phyloP scores from a whole-genome alignment of 2,329 filamentous ascomycete genomes.

The Arthroderma sp. region DNA sequence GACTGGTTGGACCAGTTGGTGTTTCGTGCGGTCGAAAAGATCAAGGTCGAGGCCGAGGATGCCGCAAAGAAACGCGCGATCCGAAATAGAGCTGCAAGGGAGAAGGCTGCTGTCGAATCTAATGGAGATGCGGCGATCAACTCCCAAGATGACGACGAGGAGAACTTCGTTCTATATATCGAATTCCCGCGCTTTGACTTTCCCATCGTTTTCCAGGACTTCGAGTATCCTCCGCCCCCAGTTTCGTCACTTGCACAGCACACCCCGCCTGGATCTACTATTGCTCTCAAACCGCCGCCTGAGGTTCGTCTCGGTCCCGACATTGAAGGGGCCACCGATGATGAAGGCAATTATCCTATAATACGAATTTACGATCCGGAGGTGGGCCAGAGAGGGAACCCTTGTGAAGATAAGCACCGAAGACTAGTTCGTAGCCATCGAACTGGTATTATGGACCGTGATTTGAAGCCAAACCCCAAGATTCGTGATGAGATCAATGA shows the following conservation, averaged over 20 bases:
- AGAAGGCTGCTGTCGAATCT: constrained; percentile 17
- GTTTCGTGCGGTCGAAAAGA: constrained; percentile 77
- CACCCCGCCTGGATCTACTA: constrained; percentile 52
- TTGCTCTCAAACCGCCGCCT: constrained; percentile 66
- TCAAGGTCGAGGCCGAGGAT: constrained; percentile 52
- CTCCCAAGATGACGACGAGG: constrained; percentile 38
- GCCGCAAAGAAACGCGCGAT: constrained; percentile 47
- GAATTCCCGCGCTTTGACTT: constrained; percentile 94
- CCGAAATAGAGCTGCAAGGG: constrained; percentile 25
- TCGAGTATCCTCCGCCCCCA: constrained; percentile 78
- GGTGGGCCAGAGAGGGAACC: constrained; percentile 77
- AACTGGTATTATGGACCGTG: constrained; percentile 86
- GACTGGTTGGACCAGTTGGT: constrained; percentile 95
- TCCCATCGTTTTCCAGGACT: constrained; percentile 85
- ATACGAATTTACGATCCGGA: constrained; percentile 90
- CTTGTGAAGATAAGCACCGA: constrained; percentile 88
- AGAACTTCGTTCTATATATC: constrained; percentile 71
- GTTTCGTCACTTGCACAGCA: constrained; percentile 61
- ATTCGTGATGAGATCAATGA: constrained; percentile 85
- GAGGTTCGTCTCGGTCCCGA: constrained; percentile 85
- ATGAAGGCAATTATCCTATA: constrained; percentile 44
- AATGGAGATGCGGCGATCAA: constrained; percentile 24
- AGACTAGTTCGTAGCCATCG: constrained; percentile 82
- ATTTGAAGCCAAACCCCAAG: constrained; percentile 91
- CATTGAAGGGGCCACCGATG: constrained; percentile 56